phyloP scores from a whole-genome alignment of 176 grass and related monocot genomes.

The Cenchrus fungigraminus region DNA sequence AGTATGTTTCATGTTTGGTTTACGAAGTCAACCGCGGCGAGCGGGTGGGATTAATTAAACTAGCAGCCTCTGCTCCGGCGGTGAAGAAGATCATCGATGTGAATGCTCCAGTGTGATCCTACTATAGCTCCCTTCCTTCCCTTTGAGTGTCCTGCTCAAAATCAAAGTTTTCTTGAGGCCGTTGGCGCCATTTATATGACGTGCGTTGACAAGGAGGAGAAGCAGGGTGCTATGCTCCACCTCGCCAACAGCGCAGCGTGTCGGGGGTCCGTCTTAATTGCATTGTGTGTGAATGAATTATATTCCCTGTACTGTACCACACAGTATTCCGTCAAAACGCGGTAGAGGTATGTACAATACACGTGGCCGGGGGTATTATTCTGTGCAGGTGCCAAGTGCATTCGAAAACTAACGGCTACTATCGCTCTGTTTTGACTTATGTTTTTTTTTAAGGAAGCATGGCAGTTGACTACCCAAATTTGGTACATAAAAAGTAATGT shows the following conservation, averaged over 20 bases:
- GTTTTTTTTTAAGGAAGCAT: too few relatives aligned
- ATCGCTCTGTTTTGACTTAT: too few relatives aligned
- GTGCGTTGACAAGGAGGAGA: neutral
- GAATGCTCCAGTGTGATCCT: neutral
- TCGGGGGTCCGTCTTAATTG: neutral
- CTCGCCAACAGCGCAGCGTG: slow-evolving; percentile 44
- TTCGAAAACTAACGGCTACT: too few relatives aligned
- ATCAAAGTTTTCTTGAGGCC: neutral
- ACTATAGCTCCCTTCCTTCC: too few relatives aligned
- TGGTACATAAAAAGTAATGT: too few relatives aligned
- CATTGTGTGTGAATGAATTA: neutral
- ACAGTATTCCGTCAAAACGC: too few relatives aligned
- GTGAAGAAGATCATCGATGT: neutral
- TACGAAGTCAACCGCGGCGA: slow-evolving; percentile 29
- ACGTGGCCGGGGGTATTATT: too few relatives aligned
- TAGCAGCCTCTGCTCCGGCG: neutral
- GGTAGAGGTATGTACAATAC: too few relatives aligned
- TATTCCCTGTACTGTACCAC: neutral
- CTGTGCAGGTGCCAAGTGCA: too few relatives aligned
- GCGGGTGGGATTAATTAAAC: slow-evolving; percentile 17
- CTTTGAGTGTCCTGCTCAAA: slow-evolving; percentile 34
- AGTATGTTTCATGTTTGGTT: neutral
- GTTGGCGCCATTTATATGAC: slow-evolving; percentile 27
- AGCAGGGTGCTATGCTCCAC: neutral
- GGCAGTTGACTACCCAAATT: too few relatives aligned